Base-by-base conservation (phyloP, 331 rosid genomes). In the Malus hybrid region DNA sequence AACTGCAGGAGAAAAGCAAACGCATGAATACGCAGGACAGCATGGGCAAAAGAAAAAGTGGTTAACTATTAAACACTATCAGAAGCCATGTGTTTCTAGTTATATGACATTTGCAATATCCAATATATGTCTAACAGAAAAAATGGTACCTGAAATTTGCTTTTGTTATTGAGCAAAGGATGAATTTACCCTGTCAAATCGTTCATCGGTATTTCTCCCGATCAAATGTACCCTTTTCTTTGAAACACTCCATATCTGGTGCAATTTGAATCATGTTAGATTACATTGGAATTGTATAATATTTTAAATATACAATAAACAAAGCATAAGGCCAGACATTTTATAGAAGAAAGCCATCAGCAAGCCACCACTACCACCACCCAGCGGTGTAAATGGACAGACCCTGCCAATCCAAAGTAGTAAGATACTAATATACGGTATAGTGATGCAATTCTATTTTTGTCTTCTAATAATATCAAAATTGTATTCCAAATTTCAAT, bases 181-280 rank as follows among this genome's bases (percentile, higher is more conserved):
- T 34, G 20, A 61, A 56, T 42, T 19, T 79, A 83, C 83, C 83
- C 39, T 75, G 70, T 83, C 83, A 63, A 71, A 83, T 57, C 78
- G 55, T 71, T 79, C 86, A 12, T 70, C 54, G 34, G 80, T 64
- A 70, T 83, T 83, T 76, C 86, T 83, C 50, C 86, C 83, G 6
- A 39, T 76, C 83, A 83, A 66, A 71, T 71, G 69, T 61, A 28
- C 1, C 24, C 24, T 75, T 71, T 71, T 77, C 65, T 75, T 57
- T 36, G 86, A 83, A 10, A 67, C 61, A n/a, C 56, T 59, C 68
- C 77, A 22, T 33, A 83, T 60, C 86, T 83, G 77, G 36, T 32
- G 69, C 65, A 33, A 71, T 34, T 14, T 1, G 16, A 32, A 57
- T 72, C 55, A 57, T 22, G 67, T 72, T 27, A 57, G 65, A 57